These are phyloP conservation scores for Globisporangium lucens DNA, from an alignment of 352 stramenopile species.

Conservation along the genomic window DNA sequence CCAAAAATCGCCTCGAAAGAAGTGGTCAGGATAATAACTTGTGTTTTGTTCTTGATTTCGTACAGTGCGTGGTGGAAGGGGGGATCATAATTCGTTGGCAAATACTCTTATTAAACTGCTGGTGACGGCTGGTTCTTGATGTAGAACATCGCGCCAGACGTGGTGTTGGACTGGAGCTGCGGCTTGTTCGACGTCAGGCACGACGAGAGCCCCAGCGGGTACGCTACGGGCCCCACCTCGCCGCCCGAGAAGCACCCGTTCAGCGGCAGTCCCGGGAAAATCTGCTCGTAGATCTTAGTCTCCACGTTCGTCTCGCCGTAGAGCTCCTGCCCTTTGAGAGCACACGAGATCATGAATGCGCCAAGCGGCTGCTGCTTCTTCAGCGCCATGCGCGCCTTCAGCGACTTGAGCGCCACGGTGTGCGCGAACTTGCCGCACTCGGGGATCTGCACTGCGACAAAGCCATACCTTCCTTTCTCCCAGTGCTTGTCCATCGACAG, in stretches of 20 bases:
- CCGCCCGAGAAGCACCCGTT: conserved; percentile 34
- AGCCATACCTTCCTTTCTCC: conserved; percentile 31
- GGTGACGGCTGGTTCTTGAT: conserved; percentile 12
- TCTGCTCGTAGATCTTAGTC: conserved; percentile 18
- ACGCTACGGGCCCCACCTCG: conserved; percentile 36
- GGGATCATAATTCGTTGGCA: not conserved
- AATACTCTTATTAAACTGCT: not conserved
- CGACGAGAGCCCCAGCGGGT: conserved; percentile 17
- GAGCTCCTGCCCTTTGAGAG: conserved; percentile 31
- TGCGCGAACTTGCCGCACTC: conserved; percentile 21
- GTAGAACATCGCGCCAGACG: conserved; percentile 41
- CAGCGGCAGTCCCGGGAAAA: conserved; percentile 25
- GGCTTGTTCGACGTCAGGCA: conserved; percentile 7
- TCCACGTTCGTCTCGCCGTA: conserved; percentile 22
- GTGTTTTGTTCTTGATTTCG: not conserved
- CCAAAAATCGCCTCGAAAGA: too few relatives aligned
- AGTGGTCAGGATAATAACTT: not conserved
- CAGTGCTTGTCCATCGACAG: conserved; percentile 24
- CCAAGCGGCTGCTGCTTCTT: conserved; percentile 23
- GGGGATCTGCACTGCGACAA: conserved; percentile 33
- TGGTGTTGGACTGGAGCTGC: conserved; percentile 45
- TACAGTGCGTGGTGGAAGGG: not conserved
- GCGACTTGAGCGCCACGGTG: conserved; percentile 15
- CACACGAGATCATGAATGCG: conserved; percentile 30
- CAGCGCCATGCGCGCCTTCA: conserved; percentile 7